These are phyloP conservation scores for Amphicarpaea edgeworthii DNA, from an alignment of 306 rosid genomes.

Conservation along the genomic window DNA sequence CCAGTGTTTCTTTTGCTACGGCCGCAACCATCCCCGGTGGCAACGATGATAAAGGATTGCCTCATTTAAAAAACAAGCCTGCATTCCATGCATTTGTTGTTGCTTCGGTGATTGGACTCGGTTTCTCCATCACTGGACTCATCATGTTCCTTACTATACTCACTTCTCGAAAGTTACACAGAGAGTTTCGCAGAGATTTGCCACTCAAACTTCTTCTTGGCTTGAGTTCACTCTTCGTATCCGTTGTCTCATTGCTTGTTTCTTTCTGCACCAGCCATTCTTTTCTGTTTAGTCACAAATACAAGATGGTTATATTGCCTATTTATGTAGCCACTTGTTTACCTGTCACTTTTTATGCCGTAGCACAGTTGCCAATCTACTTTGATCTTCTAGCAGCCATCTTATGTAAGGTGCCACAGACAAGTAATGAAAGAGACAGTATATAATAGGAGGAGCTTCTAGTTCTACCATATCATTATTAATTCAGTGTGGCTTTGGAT, in stretches of 20 bases:
- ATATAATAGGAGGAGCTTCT: not conserved
- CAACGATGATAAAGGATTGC: slow-evolving; percentile 18
- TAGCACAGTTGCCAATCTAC: no score
- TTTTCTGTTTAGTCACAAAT: slow-evolving; percentile 47
- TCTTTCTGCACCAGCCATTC: slow-evolving; percentile 30
- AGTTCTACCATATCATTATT: not conserved
- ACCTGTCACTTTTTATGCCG: slow-evolving; percentile 59
- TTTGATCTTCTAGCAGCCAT: slow-evolving; percentile 42
- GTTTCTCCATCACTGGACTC: slow-evolving; percentile 64
- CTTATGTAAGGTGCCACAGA: slow-evolving; percentile 32
- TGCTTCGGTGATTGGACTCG: slow-evolving; percentile 56
- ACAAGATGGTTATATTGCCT: slow-evolving; percentile 39
- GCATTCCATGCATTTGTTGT: slow-evolving; percentile 56
- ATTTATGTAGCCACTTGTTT: slow-evolving; percentile 52
- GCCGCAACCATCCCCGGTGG: slow-evolving; percentile 59
- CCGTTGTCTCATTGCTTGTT: no score
- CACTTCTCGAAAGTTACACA: slow-evolving; percentile 56
- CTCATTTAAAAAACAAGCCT: slow-evolving; percentile 44
- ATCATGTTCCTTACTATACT: slow-evolving; percentile 71
- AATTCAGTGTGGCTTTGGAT: no score
- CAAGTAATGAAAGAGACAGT: slow-evolving; percentile 14
- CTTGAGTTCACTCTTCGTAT: no score
- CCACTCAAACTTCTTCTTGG: no score
- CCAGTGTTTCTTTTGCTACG: slow-evolving; percentile 51
- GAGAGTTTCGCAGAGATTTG: slow-evolving; percentile 46